A percentile compares a stretch with the other conserved stretches of the same genome.
These are phyloP conservation scores for Penicillium tannophilum DNA, from an alignment of 495 filamentous ascomycete species.

Conservation along the genomic window DNA sequence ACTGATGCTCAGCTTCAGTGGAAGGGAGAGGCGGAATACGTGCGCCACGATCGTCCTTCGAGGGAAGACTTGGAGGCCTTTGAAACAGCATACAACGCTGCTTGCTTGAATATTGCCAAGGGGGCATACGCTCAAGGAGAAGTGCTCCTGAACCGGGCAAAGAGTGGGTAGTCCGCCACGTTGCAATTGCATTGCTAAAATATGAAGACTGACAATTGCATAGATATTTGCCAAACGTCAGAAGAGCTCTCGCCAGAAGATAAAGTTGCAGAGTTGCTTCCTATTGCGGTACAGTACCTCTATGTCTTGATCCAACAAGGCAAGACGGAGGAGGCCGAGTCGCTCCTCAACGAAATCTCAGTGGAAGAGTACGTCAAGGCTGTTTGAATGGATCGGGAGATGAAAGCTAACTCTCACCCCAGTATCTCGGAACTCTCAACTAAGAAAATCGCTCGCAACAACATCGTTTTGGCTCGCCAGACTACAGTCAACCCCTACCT, in stretches of 20 bases:
- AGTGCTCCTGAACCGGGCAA: constrained; percentile 79
- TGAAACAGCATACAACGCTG: constrained; percentile 91
- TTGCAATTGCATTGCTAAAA: neutral
- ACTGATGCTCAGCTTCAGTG: constrained; percentile 85
- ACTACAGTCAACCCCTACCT: constrained; percentile 73
- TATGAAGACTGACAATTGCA: constrained; percentile 13
- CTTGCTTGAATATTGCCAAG: constrained; percentile 80
- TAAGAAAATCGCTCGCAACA: constrained; percentile 76
- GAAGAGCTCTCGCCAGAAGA: constrained; percentile 85
- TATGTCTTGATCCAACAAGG: constrained; percentile 76
- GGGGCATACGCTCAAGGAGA: constrained; percentile 75
- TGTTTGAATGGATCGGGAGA: neutral
- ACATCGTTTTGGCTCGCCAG: constrained; percentile 63
- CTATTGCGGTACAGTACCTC: constrained; percentile 84
- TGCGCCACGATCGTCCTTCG: constrained; percentile 56
- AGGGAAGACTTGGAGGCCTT: constrained; percentile 86
- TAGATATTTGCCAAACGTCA: constrained; percentile 78
- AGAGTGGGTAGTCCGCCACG: constrained; percentile 44
- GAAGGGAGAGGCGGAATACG: constrained; percentile 61
- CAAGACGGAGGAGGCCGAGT: constrained; percentile 71
- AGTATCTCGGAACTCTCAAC: constrained; percentile 82
- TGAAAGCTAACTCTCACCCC: constrained; percentile 2
- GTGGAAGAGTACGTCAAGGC: constrained; percentile 57
- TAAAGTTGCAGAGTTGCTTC: constrained; percentile 76
- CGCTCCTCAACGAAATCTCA: constrained; percentile 64